phyloP scores from a whole-genome alignment of 1,284 basidiomycete species.

The Pseudozyma sp. region DNA sequence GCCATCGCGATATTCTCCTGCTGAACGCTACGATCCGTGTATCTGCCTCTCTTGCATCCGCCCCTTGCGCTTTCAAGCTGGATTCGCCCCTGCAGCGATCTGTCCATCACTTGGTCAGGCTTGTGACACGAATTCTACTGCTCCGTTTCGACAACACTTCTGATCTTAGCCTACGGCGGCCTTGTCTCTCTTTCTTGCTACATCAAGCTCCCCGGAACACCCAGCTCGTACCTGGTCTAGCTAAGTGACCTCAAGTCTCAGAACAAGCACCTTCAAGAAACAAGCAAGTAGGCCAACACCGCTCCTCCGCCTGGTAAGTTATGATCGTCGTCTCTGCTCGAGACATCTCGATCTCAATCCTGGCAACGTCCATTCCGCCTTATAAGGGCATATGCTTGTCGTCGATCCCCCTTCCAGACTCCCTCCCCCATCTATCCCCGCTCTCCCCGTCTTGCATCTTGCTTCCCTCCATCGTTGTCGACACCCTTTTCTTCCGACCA shows the following conservation, averaged over 20 bases:
- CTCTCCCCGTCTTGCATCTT: slow-evolving; percentile 1
- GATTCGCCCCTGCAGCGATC: slow-evolving; percentile 19
- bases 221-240: neutral
- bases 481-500: neutral
- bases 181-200: too few relatives aligned
- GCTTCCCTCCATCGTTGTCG: neutral
- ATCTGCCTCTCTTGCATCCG: slow-evolving; percentile 7
- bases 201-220: neutral
- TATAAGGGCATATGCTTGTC: slow-evolving; percentile 31
- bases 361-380: slow-evolving; percentile 34
- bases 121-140: neutral
- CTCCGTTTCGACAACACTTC: neutral
- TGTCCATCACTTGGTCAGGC: neutral
- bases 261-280: neutral
- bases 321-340: slow-evolving; percentile 9
- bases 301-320: slow-evolving; percentile 5
- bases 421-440: slow-evolving; percentile 4
- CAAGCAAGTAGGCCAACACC: neutral
- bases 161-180: neutral
- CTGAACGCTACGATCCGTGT: slow-evolving; percentile 14
- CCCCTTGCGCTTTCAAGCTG: slow-evolving; percentile 29
- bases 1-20: slow-evolving; percentile 4
- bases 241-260: neutral
- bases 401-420: slow-evolving; percentile 28
- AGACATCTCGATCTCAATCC: slow-evolving; percentile 17